Evolutionary conservation across 2,329 filamentous ascomycete genomes (phyloP).

Genomic region (Trichoderma cornu-damae): DNA sequence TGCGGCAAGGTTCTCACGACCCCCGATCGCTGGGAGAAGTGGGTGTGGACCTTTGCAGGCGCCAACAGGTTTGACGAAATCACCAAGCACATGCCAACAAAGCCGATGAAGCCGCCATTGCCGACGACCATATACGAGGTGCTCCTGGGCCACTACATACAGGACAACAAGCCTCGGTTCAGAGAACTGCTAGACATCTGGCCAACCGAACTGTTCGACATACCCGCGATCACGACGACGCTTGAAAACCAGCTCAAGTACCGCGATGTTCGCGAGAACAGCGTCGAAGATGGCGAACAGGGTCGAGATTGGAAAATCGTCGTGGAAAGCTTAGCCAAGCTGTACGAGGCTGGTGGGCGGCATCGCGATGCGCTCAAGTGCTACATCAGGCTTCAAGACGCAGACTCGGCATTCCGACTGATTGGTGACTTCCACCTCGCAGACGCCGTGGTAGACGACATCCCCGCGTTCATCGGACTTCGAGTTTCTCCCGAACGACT

Average conservation of each 20-base stretch:
- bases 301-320: constrained; percentile 84
- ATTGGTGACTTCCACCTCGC: constrained; percentile 88
- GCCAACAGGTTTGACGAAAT: constrained; percentile 87
- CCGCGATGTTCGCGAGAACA: constrained; percentile 69
- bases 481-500: constrained; percentile 71
- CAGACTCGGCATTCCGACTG: constrained; percentile 78
- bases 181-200: constrained; percentile 75
- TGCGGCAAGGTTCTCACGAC: constrained; percentile 79
- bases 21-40: constrained; percentile 84
- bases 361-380: constrained; percentile 79
- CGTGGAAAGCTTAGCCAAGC: constrained; percentile 76
- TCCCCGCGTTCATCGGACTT: constrained; percentile 80
- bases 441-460: constrained; percentile 82
- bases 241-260: constrained; percentile 79
- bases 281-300: constrained; percentile 64
- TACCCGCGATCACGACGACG: constrained; percentile 66
- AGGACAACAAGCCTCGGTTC: constrained; percentile 68
- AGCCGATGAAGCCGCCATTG: constrained; percentile 71
- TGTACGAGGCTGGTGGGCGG: constrained; percentile 77
- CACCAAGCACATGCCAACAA: constrained; percentile 71
- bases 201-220: constrained; percentile 79
- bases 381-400: constrained; percentile 88
- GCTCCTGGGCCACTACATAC: constrained; percentile 82
- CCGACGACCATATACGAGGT: constrained; percentile 82
- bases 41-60: constrained; percentile 88